Evolutionary conservation across 1,139 yeast species (phyloP).

Genomic region (Candida pseudoviswanathii): DNA sequence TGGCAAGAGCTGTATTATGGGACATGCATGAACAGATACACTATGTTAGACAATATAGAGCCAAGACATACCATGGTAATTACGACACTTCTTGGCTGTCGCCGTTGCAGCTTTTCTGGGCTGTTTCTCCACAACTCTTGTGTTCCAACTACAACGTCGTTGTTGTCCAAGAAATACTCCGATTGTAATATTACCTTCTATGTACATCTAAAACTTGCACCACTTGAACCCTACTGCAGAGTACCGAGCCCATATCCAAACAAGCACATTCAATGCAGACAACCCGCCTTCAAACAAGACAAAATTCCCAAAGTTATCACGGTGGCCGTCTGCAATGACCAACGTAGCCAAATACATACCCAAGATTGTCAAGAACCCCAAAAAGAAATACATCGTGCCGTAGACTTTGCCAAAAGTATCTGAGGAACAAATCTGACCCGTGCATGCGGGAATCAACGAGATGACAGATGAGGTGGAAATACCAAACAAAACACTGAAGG

Average conservation of each 20-base stretch:
- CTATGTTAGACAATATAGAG: no score
- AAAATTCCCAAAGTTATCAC: conserved; percentile 23
- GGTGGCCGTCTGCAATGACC: conserved; percentile 24
- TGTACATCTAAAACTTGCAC: conserved; percentile 23
- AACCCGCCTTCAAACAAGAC: conserved; percentile 31
- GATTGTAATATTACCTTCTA: no score
- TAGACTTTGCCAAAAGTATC: conserved; percentile 68
- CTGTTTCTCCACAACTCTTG: no score
- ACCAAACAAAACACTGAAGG: conserved; percentile 32
- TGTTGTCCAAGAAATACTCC: no score
- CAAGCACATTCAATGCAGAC: conserved; percentile 21
- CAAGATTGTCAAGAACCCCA: conserved; percentile 58
- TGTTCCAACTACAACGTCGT: no score
- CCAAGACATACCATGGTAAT: no score
- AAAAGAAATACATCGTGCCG: conserved; percentile 68
- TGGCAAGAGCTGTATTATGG: no score
- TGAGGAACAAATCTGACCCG: conserved; percentile 65
- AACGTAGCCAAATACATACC: conserved; percentile 34
- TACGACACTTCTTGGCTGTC: no score
- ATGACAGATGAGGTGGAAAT: conserved; percentile 32
- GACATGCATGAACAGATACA: no score
- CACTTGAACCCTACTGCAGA: conserved; percentile 26
- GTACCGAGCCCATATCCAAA: conserved; percentile 27
- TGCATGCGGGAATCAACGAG: conserved; percentile 41
- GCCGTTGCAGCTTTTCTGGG: no score